phyloP scores from a whole-genome alignment of 352 stramenopile species.

The Phytophthora pluvialis region DNA sequence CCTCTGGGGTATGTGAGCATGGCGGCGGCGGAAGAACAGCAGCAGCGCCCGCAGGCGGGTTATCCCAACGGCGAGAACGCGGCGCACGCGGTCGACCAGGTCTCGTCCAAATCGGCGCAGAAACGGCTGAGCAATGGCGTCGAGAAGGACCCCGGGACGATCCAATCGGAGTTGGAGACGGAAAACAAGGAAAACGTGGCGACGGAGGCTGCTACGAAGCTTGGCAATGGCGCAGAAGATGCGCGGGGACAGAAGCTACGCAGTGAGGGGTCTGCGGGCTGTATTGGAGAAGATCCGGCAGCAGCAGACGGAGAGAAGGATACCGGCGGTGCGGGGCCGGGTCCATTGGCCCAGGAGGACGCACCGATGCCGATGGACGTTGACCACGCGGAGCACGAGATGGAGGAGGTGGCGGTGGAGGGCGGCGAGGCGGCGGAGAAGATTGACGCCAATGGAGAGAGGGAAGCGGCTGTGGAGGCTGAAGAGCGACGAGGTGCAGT shows the following conservation, averaged over 20 bases:
- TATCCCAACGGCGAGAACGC: constrained; percentile 17
- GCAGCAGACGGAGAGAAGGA: constrained; percentile 11
- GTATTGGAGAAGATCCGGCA: neutral
- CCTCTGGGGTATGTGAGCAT: constrained; percentile 30
- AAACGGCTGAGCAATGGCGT: constrained; percentile 14
- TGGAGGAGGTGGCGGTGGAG: neutral
- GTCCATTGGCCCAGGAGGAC: constrained; percentile 7
- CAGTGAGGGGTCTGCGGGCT: neutral
- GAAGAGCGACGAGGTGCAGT: neutral
- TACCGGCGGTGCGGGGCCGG: neutral
- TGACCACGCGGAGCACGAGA: constrained; percentile 1
- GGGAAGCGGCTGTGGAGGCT: neutral
- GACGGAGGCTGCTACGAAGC: neutral
- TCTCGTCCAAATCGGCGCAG: constrained; percentile 14
- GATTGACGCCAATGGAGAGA: neutral
- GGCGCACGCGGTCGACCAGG: constrained; percentile 17
- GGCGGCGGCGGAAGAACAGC: constrained; percentile 23
- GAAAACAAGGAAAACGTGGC: constrained; percentile 10
- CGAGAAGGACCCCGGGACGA: constrained; percentile 18
- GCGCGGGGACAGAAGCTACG: neutral
- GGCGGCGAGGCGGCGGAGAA: neutral
- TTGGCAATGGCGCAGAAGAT: neutral
- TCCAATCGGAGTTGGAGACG: constrained; percentile 1
- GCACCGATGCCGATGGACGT: constrained; percentile 15
- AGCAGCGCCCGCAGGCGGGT: constrained; percentile 7